Percentiles rank a stretch among this genome's conserved stretches.
phyloP scores from a whole-genome alignment of 345 rosid genomes.

The Reutealis trisperma region DNA sequence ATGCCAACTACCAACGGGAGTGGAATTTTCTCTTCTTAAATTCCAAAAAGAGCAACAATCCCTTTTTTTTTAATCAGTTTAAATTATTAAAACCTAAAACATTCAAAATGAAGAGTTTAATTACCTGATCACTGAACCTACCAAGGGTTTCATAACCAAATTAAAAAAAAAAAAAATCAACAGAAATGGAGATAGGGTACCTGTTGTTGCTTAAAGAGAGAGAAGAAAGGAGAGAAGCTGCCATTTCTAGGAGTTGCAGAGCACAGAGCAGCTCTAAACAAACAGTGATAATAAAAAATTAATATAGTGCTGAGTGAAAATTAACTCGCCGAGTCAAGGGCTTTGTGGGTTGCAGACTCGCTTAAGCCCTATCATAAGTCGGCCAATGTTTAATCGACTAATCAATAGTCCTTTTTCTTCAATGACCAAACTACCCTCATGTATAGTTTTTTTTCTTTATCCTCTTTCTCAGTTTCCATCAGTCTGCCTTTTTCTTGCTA shows the following conservation, averaged over 20 bases:
- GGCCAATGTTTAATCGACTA: too few species aligned
- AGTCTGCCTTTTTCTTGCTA: too few species aligned
- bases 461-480: too few species aligned
- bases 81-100: neutral
- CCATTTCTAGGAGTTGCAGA: conserved; percentile 11
- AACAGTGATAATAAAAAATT: neutral
- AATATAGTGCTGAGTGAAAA: too few species aligned
- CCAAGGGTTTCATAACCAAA: neutral
- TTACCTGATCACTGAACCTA: neutral
- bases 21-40: neutral
- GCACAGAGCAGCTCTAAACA: neutral
- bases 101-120: neutral
- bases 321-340: neutral
- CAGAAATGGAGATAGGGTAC: neutral
- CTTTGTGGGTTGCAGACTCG: neutral
- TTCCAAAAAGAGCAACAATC: neutral
- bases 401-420: too few species aligned
- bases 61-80: neutral
- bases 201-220: conserved; percentile 1
- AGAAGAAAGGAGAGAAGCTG: conserved; percentile 14
- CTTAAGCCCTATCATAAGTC: neutral
- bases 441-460: too few species aligned
- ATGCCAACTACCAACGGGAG: neutral
- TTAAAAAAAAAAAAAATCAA: neutral
- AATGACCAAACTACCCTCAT: too few species aligned